phyloP scores from a whole-genome alignment of 2,329 filamentous ascomycete species.

The Botrytis medusae region DNA sequence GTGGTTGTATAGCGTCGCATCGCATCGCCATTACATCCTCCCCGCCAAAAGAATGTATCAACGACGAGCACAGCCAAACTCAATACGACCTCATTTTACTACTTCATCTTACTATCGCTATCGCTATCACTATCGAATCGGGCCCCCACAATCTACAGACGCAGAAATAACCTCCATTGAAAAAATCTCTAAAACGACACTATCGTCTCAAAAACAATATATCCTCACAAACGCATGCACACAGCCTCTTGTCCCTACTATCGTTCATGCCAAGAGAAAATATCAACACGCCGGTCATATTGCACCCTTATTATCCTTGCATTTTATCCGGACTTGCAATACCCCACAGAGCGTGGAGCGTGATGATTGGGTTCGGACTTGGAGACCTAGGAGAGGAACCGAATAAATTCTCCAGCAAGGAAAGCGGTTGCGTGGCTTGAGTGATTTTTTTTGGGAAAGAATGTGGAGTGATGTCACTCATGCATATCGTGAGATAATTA shows the following conservation, averaged over 20 bases:
- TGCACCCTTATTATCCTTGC: conserved; percentile 6
- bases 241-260: conserved; percentile 5
- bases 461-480: conserved; percentile 5
- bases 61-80: neutral
- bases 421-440: neutral
- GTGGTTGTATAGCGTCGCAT: neutral
- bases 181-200: neutral
- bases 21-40: neutral
- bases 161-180: neutral
- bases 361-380: conserved; percentile 2
- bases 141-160: neutral
- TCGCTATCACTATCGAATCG: neutral
- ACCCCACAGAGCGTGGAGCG: conserved; percentile 9
- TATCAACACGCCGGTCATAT: neutral
- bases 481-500: conserved; percentile 5
- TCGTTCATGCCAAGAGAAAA: conserved; percentile 1
- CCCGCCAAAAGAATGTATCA: neutral
- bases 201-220: neutral
- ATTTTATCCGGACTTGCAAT: neutral
- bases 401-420: neutral
- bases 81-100: conserved; percentile 9
- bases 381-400: neutral
- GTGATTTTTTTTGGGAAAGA: neutral
- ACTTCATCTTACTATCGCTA: neutral
- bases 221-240: conserved; percentile 14